phyloP scores from a whole-genome alignment of 2,329 filamentous ascomycete genomes.

The Colletotrichum sp. region DNA sequence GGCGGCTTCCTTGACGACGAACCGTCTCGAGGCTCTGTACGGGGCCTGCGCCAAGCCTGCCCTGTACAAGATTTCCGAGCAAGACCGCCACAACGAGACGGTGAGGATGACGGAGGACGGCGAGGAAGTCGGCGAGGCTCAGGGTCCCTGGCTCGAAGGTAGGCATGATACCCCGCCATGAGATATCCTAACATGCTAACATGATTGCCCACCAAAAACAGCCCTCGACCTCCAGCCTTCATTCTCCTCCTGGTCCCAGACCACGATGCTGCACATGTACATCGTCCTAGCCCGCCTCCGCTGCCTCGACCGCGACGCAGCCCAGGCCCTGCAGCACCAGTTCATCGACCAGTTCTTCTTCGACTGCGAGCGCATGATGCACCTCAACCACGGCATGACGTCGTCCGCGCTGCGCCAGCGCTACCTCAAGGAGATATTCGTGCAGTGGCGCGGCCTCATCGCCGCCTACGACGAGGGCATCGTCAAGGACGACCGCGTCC shows the following conservation, averaged over 20 bases:
- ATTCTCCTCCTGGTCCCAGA: constrained; percentile 95
- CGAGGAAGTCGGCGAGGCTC: constrained; percentile 79
- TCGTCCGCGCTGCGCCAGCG: constrained; percentile 65
- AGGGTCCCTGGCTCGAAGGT: constrained; percentile 85
- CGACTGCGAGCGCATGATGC: constrained; percentile 84
- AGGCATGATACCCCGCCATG: constrained; percentile 31
- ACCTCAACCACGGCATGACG: constrained; percentile 74
- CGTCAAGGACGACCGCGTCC: constrained; percentile 75
- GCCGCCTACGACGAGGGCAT: constrained; percentile 86
- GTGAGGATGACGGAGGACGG: constrained; percentile 77
- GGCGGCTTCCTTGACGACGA: constrained; percentile 13
- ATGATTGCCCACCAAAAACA: constrained; percentile 38
- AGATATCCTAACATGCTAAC: background rate
- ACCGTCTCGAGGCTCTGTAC: constrained; percentile 68
- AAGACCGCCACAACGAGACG: constrained; percentile 67
- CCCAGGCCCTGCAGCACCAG: constrained; percentile 84
- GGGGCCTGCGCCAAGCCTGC: constrained; percentile 75
- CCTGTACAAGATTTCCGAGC: constrained; percentile 76
- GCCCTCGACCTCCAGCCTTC: constrained; percentile 82
- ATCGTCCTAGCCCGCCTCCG: constrained; percentile 84
- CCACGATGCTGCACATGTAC: constrained; percentile 97
- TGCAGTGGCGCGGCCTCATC: constrained; percentile 89
- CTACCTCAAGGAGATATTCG: constrained; percentile 86
- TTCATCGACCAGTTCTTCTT: constrained; percentile 96
- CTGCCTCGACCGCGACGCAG: constrained; percentile 72